phyloP scores from a whole-genome alignment of 495 filamentous ascomycete species.

The Trichoderma erinaceum region DNA sequence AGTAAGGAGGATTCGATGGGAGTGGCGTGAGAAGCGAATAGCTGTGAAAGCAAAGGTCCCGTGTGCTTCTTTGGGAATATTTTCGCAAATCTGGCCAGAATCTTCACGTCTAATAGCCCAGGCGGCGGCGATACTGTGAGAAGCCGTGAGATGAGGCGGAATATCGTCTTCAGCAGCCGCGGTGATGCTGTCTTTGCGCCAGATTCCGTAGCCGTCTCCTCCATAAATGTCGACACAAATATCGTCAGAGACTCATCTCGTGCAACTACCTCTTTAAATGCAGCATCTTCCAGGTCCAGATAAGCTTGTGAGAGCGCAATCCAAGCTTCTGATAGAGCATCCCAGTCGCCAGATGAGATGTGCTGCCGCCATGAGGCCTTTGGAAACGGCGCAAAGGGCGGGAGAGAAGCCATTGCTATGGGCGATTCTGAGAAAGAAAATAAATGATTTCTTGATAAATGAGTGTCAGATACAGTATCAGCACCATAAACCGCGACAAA shows the following conservation, averaged over 20 bases:
- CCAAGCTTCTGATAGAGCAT: constrained; percentile 73
- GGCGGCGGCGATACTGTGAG: constrained; percentile 42
- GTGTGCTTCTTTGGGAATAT: constrained; percentile 48
- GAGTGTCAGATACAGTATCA: neutral
- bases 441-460: constrained; percentile 13
- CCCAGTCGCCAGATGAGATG: constrained; percentile 67
- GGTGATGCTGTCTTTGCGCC: constrained; percentile 24
- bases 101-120: constrained; percentile 47
- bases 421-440: neutral
- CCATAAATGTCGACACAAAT: constrained; percentile 59
- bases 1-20: constrained; percentile 21
- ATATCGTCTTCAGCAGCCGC: constrained; percentile 53
- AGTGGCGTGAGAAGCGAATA: constrained; percentile 25
- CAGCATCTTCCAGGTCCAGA: constrained; percentile 49
- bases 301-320: constrained; percentile 55
- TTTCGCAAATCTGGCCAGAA: constrained; percentile 51
- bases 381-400: constrained; percentile 70
- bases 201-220: constrained; percentile 45
- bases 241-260: constrained; percentile 49
- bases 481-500: neutral
- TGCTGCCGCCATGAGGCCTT: constrained; percentile 57
- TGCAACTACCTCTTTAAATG: constrained; percentile 43
- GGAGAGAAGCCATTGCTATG: constrained; percentile 37
- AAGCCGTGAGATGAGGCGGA: constrained; percentile 51
- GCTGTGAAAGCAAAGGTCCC: constrained; percentile 23